Conservation (phyloP, 345 rosid genomes). For the Laguncularia racemosa region DNA sequence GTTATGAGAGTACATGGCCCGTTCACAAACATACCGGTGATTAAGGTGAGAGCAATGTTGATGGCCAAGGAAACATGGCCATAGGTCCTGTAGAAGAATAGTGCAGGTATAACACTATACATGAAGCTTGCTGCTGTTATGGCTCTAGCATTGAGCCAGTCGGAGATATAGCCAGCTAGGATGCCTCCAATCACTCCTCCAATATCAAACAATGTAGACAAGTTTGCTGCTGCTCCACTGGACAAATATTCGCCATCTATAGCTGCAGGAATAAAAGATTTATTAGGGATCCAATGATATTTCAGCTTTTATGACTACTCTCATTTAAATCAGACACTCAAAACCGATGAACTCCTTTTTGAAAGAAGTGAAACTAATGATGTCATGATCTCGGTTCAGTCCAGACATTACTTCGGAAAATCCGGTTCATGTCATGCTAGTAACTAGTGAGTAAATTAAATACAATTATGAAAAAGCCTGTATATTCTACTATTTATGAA, state of each 20-base stretch:
- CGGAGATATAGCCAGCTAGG: slow-evolving; percentile 89
- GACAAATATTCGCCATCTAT: slow-evolving; percentile 80
- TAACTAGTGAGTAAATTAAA: not conserved
- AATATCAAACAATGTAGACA: slow-evolving; percentile 83
- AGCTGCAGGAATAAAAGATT: slow-evolving; percentile 37
- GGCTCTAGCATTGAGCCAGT: slow-evolving; percentile 71
- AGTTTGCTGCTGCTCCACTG: slow-evolving; percentile 62
- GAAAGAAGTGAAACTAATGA: too few relatives aligned
- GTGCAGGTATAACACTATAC: slow-evolving; percentile 89
- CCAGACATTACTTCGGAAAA: not conserved
- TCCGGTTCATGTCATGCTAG: not conserved
- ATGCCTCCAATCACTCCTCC: slow-evolving; percentile 98
- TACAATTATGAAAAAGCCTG: not conserved
- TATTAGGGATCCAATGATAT: not conserved
- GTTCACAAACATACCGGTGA: slow-evolving; percentile 84
- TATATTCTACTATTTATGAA: too few relatives aligned
- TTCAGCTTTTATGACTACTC: not conserved
- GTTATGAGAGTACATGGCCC: slow-evolving; percentile 95
- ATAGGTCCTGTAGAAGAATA: slow-evolving; percentile 71
- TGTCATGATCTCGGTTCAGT: too few relatives aligned
- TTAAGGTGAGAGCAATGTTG: slow-evolving; percentile 63
- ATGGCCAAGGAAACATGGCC: slow-evolving; percentile 61
- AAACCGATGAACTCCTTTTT: too few relatives aligned
- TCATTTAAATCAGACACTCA: too few relatives aligned
- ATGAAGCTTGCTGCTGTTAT: slow-evolving; percentile 89